Percentiles rank a stretch among this genome's conserved stretches.
Evolutionary conservation across 2,329 filamentous ascomycete genomes (phyloP).

Genomic region (Paracoccidioides lutzii): DNA sequence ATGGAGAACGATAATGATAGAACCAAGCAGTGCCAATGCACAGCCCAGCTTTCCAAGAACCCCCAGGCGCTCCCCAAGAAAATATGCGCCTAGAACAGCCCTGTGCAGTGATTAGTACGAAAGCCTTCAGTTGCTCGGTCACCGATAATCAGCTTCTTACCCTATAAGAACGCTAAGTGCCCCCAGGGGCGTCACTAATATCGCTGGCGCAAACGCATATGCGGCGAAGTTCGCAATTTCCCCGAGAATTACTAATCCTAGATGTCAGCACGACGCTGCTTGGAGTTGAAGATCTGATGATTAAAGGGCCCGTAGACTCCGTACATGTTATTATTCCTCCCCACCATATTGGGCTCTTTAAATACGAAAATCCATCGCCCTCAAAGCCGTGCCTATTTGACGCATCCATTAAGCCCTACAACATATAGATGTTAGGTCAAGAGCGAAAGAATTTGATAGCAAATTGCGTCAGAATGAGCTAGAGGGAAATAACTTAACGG

Average conservation of each 20-base stretch:
- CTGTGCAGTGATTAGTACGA: constrained; percentile 27
- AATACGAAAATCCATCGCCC: constrained; percentile 87
- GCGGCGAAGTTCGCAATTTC: constrained; percentile 96
- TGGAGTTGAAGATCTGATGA: not conserved
- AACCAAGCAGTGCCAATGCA: constrained; percentile 89
- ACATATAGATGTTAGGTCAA: not conserved
- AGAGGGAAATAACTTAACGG: not conserved
- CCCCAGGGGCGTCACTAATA: constrained; percentile 87
- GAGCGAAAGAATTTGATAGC: not conserved
- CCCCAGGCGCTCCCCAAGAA: constrained; percentile 81
- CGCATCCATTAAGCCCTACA: constrained; percentile 74
- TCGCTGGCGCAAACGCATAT: constrained; percentile 97
- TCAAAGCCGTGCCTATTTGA: constrained; percentile 89
- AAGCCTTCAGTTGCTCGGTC: not conserved
- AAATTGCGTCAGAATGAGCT: not conserved
- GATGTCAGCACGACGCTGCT: constrained; percentile 4
- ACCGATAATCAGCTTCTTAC: constrained; percentile 26
- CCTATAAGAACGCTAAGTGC: constrained; percentile 89
- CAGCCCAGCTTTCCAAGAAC: constrained; percentile 85
- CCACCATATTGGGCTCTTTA: constrained; percentile 97
- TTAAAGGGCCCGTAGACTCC: constrained; percentile 18
- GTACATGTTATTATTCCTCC: constrained; percentile 78
- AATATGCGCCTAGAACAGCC: constrained; percentile 87
- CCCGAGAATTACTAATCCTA: constrained; percentile 62
- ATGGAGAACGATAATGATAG: constrained; percentile 94